Conservation (phyloP, 1,139 yeast species). For the Ogataea hybrid region DNA sequence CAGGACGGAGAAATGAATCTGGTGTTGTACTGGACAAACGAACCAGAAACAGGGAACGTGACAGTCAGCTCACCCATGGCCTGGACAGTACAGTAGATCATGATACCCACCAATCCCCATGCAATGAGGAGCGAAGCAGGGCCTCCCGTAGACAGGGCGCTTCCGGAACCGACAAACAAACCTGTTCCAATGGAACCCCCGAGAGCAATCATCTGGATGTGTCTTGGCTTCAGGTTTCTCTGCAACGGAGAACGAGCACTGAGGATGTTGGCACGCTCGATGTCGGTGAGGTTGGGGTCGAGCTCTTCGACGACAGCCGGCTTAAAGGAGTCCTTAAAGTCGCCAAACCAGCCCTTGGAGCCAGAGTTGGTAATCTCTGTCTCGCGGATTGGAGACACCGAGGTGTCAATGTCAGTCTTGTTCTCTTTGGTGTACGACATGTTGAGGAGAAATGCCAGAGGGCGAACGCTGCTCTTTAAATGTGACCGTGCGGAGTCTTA, state of each 20-base stretch:
- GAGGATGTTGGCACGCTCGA: conserved; percentile 63
- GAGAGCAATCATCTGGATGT: conserved; percentile 81
- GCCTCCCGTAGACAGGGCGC: conserved; percentile 62
- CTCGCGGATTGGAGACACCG: conserved; percentile 26
- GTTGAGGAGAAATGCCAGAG: background rate
- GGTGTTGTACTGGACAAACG: conserved; percentile 65
- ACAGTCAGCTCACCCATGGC: conserved; percentile 69
- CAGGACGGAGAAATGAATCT: conserved; percentile 67
- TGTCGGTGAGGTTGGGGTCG: conserved; percentile 64
- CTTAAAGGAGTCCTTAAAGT: conserved; percentile 32
- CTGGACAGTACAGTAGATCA: conserved; percentile 66
- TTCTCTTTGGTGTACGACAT: conserved; percentile 20
- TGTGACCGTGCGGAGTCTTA: background rate
- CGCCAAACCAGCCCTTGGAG: conserved; percentile 16
- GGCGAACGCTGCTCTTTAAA: background rate
- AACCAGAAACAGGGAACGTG: conserved; percentile 66
- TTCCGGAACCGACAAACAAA: conserved; percentile 60
- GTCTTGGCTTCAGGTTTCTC: conserved; percentile 59
- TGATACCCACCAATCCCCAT: conserved; percentile 46
- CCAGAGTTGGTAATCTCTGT: conserved; percentile 7
- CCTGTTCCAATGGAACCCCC: conserved; percentile 86
- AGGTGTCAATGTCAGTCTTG: conserved; percentile 24
- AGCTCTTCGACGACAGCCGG: conserved; percentile 41
- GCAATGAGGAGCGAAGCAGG: conserved; percentile 64
- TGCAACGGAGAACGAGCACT: conserved; percentile 72